Evolutionary conservation across 345 rosid species (phyloP), one percentile per base, ranked within the genome.

Genomic region (Aegle marmelos): DNA sequence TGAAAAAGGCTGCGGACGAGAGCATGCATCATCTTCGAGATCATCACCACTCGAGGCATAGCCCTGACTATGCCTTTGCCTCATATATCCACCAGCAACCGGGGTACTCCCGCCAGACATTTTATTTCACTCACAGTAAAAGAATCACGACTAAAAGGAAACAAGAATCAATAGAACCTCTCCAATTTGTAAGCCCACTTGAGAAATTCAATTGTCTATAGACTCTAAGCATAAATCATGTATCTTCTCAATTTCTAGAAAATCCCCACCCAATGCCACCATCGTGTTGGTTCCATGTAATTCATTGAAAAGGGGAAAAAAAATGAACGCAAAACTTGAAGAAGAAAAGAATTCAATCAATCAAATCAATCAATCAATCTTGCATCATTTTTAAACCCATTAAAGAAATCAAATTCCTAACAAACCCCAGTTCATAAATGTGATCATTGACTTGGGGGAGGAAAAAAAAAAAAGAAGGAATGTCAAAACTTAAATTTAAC

Each of bases 21-120:
- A 95, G 78, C 92, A 92, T 17, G 97, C 97, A 86, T 92, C 99
- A 68, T 95, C 99, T 74, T 95, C 99, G 71, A 92, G 85, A 77
- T 93, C 96, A 73, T 95, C 99, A 45, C 94, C 87, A 66, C 98
- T 85, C 6, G 98, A 95, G 41, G 91, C 92, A 84, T 92, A 92
- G 0, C 99, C 99, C 84, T 87, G 97, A 80, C 98, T 93, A 83
- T 93, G 97, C 78, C 99, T 91, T 85, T 93, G 99, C 85, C 98
- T 91, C 88, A 92, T 89, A 80, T 88, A 91, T 27, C 99, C 96
- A 77, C 98, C 97, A 68, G 84, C 91, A 50, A 86, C 89, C 1
- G 99, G 99, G 60, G 98, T 53, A 53, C 57, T 87, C 70, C 99
- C 99, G 73, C 99, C 94, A 48, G 98, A 95, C 99, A 95, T 45